Conservation (phyloP, 1,139 yeast genomes). For the Hemisphaericaspora xylofermentans region DNA sequence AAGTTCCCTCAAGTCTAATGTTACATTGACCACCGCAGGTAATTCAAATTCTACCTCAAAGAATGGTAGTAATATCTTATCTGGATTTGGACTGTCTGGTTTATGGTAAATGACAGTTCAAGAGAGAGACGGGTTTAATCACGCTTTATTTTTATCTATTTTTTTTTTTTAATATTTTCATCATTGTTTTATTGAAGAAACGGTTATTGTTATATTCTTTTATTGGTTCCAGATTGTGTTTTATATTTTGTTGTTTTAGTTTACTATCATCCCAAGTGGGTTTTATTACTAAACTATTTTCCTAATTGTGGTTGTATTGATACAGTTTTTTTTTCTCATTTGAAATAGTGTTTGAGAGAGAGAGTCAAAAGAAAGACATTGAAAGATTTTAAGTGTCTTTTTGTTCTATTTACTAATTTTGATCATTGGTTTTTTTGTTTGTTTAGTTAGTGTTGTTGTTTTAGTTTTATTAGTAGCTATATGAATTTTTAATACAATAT, state of each 20-base stretch:
- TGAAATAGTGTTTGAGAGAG: not conserved
- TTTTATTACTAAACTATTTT: not conserved
- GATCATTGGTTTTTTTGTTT: not conserved
- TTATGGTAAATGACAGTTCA: conserved; percentile 8
- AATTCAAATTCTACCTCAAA: conserved; percentile 3
- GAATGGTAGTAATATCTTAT: conserved; percentile 7
- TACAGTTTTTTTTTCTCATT: not conserved
- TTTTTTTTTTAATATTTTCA: not conserved
- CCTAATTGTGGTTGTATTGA: conserved; percentile 1
- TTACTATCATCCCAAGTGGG: not conserved
- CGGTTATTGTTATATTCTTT: conserved; percentile 2
- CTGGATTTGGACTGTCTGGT: conserved; percentile 8
- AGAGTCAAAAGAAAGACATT: not conserved
- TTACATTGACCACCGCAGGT: conserved; percentile 7
- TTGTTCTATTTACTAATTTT: no score
- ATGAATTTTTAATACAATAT: not conserved
- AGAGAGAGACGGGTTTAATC: no score
- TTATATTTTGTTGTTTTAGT: not conserved
- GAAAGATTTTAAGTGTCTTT: not conserved
- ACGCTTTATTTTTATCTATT: not conserved
- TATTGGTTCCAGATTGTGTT: conserved; percentile 1
- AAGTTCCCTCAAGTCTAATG: conserved; percentile 6
- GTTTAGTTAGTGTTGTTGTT: not conserved
- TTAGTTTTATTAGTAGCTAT: not conserved
- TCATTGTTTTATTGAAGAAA: not conserved